These are phyloP conservation scores for Coniferiporia weirii DNA, from an alignment of 1,284 basidiomycete genomes.

Conservation along the genomic window DNA sequence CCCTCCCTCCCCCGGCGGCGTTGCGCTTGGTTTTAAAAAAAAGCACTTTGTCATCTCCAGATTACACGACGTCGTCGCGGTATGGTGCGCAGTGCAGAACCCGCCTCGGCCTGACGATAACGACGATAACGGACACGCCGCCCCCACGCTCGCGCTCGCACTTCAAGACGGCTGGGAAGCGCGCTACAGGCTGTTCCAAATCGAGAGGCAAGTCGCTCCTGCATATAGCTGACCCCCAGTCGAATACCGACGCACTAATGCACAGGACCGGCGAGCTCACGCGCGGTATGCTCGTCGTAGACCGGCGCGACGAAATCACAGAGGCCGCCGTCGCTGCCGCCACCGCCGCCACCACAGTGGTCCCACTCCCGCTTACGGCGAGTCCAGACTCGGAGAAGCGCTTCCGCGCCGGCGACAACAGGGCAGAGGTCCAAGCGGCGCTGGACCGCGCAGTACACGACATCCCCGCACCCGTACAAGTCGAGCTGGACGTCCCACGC, in stretches of 20 bases:
- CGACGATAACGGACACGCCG: too few species aligned
- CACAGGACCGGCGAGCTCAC: constrained; percentile 49
- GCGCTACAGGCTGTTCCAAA: constrained; percentile 50
- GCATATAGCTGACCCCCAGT: not conserved
- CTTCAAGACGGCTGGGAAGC: constrained; percentile 49
- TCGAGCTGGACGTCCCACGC: constrained; percentile 30
- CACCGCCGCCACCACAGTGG: too few species aligned
- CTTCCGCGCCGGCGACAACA: constrained; percentile 58
- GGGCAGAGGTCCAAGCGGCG: constrained; percentile 53
- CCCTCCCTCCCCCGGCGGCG: too few species aligned
- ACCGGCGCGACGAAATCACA: constrained; percentile 49
- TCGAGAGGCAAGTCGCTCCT: constrained; percentile 59
- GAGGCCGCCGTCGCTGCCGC: constrained; percentile 23
- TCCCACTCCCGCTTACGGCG: too few species aligned
- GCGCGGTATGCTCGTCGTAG: constrained; percentile 72
- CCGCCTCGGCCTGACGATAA: constrained; percentile 42
- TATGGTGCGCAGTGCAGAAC: constrained; percentile 75
- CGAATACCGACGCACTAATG: not conserved
- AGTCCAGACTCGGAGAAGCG: constrained; percentile 24
- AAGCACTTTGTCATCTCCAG: not conserved
- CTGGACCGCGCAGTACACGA: constrained; percentile 35
- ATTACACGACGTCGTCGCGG: constrained; percentile 75
- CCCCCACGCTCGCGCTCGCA: constrained; percentile 22
- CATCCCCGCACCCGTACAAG: constrained; percentile 46
- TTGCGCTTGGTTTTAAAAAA: not conserved